phyloP scores from a whole-genome alignment of 1,139 yeast genomes.

The Geotrichum europaeum region DNA sequence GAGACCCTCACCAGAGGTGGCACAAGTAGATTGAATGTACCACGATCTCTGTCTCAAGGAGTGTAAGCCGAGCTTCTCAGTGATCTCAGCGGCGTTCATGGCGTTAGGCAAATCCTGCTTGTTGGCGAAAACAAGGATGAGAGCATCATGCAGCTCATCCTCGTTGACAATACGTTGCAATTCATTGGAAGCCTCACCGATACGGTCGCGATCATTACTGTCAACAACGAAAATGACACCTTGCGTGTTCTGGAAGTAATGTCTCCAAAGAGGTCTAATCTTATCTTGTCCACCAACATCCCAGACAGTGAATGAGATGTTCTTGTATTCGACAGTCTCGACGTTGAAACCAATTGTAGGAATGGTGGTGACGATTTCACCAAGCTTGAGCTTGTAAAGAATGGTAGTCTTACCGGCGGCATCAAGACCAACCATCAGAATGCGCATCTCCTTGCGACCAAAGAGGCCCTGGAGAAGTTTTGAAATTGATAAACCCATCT shows the following conservation, averaged over 20 bases:
- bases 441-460: slow-evolving; percentile 53
- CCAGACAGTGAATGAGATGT: slow-evolving; percentile 92
- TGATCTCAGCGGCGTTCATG: slow-evolving; percentile 91
- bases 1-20: slow-evolving; percentile 91
- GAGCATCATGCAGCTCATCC: slow-evolving; percentile 88
- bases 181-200: slow-evolving; percentile 88
- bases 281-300: slow-evolving; percentile 98
- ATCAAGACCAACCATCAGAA: slow-evolving; percentile 53
- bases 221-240: slow-evolving; percentile 92
- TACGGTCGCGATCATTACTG: slow-evolving; percentile 90
- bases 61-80: slow-evolving; percentile 87
- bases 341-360: slow-evolving; percentile 94
- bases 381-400: slow-evolving; percentile 80
- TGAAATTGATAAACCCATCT: slow-evolving; percentile 14
- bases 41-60: slow-evolving; percentile 91
- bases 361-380: slow-evolving; percentile 88
- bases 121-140: slow-evolving; percentile 62
- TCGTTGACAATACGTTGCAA: slow-evolving; percentile 91
- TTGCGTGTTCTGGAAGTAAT: slow-evolving; percentile 89
- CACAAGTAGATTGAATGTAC: slow-evolving; percentile 93
- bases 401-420: slow-evolving; percentile 93
- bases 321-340: slow-evolving; percentile 90
- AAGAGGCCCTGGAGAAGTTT: slow-evolving; percentile 22
- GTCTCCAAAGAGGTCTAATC: slow-evolving; percentile 94
- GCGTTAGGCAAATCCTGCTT: slow-evolving; percentile 95